These are phyloP conservation scores for Wickerhamomyces rabaulensis DNA, from an alignment of 805 yeast genomes.

Conservation along the genomic window DNA sequence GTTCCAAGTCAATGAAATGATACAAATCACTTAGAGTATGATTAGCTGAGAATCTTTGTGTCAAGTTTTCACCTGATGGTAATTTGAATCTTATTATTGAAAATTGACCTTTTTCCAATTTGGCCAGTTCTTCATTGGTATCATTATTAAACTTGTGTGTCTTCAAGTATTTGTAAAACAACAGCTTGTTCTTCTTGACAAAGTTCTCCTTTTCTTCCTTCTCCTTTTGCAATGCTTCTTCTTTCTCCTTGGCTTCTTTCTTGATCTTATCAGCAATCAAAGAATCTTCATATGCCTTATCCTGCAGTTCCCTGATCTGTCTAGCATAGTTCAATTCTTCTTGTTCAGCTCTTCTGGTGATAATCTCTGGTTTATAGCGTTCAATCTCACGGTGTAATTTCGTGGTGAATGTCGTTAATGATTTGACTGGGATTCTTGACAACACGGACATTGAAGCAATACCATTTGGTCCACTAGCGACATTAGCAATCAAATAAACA, in stretches of 20 bases:
- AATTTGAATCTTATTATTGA: constrained; percentile 48
- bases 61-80: constrained; percentile 46
- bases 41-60: constrained; percentile 36
- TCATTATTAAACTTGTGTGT: constrained; percentile 1
- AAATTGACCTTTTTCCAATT: constrained; percentile 25
- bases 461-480: constrained; percentile 37
- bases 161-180: constrained; percentile 8
- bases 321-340: constrained; percentile 56
- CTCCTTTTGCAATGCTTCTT: constrained; percentile 9
- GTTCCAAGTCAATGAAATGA: constrained; percentile 40
- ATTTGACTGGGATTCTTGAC: constrained; percentile 25
- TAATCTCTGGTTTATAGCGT: constrained; percentile 57
- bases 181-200: constrained; percentile 8
- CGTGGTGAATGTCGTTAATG: constrained; percentile 28
- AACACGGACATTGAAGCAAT: constrained; percentile 30
- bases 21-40: constrained; percentile 44
- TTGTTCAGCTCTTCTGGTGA: constrained; percentile 53
- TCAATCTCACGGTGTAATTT: constrained; percentile 38
- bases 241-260: constrained; percentile 37
- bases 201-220: constrained; percentile 1
- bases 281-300: constrained; percentile 59
- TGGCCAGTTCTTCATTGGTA: constrained; percentile 4
- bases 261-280: constrained; percentile 51
- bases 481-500: constrained; percentile 49
- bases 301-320: constrained; percentile 57